Conservation (phyloP, 441 rosid species). For the Euphorbia corollata region DNA sequence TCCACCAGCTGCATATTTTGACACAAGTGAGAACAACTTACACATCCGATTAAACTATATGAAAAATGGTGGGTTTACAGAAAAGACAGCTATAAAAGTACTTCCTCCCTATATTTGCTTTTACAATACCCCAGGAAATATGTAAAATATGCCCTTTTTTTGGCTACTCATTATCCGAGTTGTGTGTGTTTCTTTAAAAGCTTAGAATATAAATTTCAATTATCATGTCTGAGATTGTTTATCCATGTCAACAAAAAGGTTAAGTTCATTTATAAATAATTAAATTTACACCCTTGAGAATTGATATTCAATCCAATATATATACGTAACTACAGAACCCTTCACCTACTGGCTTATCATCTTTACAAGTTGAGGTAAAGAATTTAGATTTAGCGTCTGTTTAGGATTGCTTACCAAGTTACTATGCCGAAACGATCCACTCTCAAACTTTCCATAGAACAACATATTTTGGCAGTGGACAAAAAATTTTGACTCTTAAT, state of each 20-base stretch:
- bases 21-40: constrained; percentile 23
- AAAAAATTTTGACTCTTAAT: too few relatives aligned
- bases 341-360: background rate
- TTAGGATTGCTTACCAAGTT: too few relatives aligned
- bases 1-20: constrained; percentile 85
- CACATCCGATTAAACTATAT: constrained; percentile 1
- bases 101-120: background rate
- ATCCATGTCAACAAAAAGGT: constrained; percentile 8
- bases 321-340: background rate
- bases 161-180: background rate
- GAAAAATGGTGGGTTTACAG: background rate
- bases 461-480: too few relatives aligned
- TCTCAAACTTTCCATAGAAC: too few relatives aligned
- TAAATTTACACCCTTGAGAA: background rate
- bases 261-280: background rate
- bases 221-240: background rate
- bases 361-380: background rate
- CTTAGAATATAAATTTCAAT: background rate
- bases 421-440: too few relatives aligned
- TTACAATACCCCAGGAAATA: background rate
- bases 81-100: background rate
- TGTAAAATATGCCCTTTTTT: background rate
- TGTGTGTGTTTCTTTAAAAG: background rate
- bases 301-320: background rate
- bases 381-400: background rate